Conservation (phyloP, 1,284 basidiomycete species). For the Leccinum griseonigrum region DNA sequence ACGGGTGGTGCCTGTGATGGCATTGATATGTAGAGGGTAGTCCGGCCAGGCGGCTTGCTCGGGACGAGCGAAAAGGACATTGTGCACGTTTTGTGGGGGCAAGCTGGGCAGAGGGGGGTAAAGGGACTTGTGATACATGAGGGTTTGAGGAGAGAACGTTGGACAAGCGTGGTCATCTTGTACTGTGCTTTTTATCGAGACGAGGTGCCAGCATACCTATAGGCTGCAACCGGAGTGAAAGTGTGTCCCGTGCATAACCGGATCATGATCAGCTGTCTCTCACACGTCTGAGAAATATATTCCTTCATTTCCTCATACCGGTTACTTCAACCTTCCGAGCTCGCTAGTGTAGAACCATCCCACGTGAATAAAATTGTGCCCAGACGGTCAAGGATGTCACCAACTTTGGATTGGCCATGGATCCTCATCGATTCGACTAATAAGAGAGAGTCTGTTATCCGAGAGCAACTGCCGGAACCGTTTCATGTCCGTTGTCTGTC, state of each 20-base stretch:
- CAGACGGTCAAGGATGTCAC: neutral
- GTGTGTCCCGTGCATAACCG: slow-evolving; percentile 1
- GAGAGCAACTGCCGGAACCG: neutral
- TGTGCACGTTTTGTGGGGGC: slow-evolving; percentile 54
- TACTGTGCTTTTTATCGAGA: slow-evolving; percentile 15
- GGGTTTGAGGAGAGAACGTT: neutral
- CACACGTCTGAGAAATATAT: neutral
- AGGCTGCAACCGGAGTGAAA: neutral
- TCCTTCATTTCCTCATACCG: neutral
- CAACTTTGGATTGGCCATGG: neutral
- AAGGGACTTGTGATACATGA: slow-evolving; percentile 40
- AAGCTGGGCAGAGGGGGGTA: slow-evolving; percentile 37
- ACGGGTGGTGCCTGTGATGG: slow-evolving; percentile 45
- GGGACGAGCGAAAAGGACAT: slow-evolving; percentile 53
- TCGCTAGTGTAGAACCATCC: neutral
- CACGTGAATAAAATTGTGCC: neutral
- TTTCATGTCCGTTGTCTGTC: no score
- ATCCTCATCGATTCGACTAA: no score
- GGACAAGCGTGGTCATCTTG: neutral
- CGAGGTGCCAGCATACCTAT: neutral
- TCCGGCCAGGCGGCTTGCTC: slow-evolving; percentile 53
- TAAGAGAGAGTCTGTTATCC: no score
- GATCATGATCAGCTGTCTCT: neutral
- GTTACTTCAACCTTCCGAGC: neutral
- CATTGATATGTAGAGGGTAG: slow-evolving; percentile 57